Conservation (phyloP, 257 asterid genomes). For the Lantana camara region DNA sequence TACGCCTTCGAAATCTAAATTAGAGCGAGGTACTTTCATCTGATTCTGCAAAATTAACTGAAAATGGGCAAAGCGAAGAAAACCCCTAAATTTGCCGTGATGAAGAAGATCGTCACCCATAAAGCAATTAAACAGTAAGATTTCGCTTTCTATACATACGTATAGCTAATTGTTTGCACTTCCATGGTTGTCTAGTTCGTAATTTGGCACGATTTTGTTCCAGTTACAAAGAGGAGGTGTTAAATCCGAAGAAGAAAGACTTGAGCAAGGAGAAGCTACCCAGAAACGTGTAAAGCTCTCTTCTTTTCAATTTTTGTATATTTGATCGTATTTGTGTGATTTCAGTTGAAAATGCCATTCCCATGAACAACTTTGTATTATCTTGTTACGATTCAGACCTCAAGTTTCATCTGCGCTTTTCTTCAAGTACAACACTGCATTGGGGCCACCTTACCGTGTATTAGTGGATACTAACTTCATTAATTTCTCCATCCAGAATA, state of each 20-base stretch:
- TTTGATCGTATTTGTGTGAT: neutral
- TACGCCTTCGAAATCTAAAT: no score
- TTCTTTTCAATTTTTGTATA: neutral
- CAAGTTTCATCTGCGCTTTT: constrained; percentile 86
- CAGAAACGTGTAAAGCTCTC: constrained; percentile 69
- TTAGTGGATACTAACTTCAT: constrained; percentile 96
- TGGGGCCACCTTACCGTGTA: constrained; percentile 93
- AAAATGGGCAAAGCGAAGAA: constrained; percentile 92
- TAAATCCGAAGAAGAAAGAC: constrained; percentile 89
- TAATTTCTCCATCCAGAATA: constrained; percentile 94
- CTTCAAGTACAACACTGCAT: constrained; percentile 82
- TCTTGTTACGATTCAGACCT: constrained; percentile 60
- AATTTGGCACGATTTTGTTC: neutral
- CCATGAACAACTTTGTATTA: no score
- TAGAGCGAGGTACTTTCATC: no score
- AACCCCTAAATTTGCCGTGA: constrained; percentile 79
- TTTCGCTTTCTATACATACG: neutral
- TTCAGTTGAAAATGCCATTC: neutral
- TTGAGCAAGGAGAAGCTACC: constrained; percentile 79
- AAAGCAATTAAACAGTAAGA: constrained; percentile 81
- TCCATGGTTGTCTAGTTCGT: no score
- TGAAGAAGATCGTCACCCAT: constrained; percentile 75
- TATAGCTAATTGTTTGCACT: no score
- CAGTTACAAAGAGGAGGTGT: constrained; percentile 79
- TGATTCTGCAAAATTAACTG: no score